Percentiles rank a stretch among this genome's conserved stretches.
Evolutionary conservation across 495 filamentous ascomycete species (phyloP).

Genomic region (Penicillium angulare): DNA sequence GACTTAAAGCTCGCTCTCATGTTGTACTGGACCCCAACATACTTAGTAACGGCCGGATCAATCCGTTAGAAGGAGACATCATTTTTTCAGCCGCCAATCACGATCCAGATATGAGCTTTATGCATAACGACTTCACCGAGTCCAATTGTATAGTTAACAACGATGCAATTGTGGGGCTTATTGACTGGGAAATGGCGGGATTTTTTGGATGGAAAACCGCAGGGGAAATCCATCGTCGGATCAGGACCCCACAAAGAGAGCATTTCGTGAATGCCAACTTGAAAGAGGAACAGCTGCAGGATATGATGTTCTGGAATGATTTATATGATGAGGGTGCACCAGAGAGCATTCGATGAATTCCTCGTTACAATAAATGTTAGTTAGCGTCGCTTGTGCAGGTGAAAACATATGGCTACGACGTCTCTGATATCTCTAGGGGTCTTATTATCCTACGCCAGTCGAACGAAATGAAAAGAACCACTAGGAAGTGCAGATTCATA

Average conservation of each 20-base stretch:
- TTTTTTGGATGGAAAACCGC: constrained; percentile 44
- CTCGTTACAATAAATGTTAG: no score
- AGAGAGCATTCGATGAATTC: no score
- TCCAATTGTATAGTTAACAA: constrained; percentile 44
- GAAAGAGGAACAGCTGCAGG: constrained; percentile 21
- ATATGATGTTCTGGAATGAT: constrained; percentile 38
- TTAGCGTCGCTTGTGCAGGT: no score
- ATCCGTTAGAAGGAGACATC: constrained; percentile 30
- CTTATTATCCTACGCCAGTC: no score
- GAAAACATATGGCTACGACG: no score
- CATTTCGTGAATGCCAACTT: constrained; percentile 32
- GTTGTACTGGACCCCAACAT: constrained; percentile 37
- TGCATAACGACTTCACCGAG: constrained; percentile 43
- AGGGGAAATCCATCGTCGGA: constrained; percentile 32
- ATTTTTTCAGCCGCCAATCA: constrained; percentile 26
- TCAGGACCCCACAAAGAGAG: constrained; percentile 38
- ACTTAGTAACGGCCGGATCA: constrained; percentile 31
- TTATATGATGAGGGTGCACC: constrained; percentile 23
- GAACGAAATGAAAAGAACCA: no score
- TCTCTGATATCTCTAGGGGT: no score
- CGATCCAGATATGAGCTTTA: constrained; percentile 35
- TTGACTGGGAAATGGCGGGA: constrained; percentile 50
- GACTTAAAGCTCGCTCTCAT: constrained; percentile 20
- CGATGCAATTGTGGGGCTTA: constrained; percentile 41
- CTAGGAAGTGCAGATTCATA: no score